Evolutionary conservation across 2,329 filamentous ascomycete species (phyloP).

Genomic region (Colletotrichum sp.): DNA sequence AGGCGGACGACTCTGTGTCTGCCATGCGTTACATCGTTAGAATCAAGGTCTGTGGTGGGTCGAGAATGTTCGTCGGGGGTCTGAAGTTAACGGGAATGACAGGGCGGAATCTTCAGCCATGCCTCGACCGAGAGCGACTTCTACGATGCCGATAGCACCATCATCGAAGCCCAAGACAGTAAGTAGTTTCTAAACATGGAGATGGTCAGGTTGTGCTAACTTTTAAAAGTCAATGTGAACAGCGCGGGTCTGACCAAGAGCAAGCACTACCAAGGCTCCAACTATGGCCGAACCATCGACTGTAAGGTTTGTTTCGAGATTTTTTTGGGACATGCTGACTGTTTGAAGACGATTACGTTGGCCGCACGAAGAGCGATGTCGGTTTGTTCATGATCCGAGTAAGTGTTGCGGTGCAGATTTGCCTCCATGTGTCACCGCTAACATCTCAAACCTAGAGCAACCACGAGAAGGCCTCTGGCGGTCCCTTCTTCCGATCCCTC

Average conservation of each 20-base stretch:
- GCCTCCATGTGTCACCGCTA: neutral
- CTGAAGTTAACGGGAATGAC: neutral
- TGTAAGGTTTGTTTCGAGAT: neutral
- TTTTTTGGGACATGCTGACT: constrained; percentile 29
- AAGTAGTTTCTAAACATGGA: neutral
- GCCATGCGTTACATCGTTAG: constrained; percentile 43
- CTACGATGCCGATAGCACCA: constrained; percentile 35
- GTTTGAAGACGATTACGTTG: constrained; percentile 39
- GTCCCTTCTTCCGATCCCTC: constrained; percentile 43
- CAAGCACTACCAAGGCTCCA: constrained; percentile 44
- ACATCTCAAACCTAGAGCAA: constrained; percentile 28
- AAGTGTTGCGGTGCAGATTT: neutral
- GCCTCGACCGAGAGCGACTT: constrained; percentile 30
- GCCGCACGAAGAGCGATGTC: constrained; percentile 37
- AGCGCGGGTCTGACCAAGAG: constrained; percentile 37
- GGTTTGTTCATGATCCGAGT: constrained; percentile 40
- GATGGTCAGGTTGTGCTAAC: neutral
- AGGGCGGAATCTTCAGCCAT: constrained; percentile 31
- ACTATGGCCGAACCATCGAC: constrained; percentile 32
- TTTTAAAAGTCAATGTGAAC: constrained; percentile 21
- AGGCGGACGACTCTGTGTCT: constrained; percentile 40
- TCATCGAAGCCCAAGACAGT: constrained; percentile 37
- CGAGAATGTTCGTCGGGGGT: neutral
- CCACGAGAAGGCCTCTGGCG: constrained; percentile 44
- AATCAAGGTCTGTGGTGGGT: constrained; percentile 23